phyloP scores from a whole-genome alignment of 1,284 basidiomycete genomes.

The Sporisorium reilianum region DNA sequence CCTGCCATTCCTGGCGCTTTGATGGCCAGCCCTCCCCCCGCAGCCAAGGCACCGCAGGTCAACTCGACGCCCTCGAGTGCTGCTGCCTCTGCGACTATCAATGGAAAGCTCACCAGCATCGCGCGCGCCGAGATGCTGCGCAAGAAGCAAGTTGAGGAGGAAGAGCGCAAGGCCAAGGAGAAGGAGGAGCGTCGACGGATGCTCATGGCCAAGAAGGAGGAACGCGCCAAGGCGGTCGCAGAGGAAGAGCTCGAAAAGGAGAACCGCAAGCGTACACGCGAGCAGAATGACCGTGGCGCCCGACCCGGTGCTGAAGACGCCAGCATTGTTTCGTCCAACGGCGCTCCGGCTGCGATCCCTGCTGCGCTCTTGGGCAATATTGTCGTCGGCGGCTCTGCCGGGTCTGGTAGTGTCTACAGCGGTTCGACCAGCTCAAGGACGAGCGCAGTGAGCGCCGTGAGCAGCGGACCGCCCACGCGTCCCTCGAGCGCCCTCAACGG shows the following conservation, averaged over 20 bases:
- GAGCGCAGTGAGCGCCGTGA: slow-evolving; percentile 41
- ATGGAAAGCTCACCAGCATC: slow-evolving; percentile 49
- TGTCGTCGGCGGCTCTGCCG: slow-evolving; percentile 24
- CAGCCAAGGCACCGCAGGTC: slow-evolving; percentile 27
- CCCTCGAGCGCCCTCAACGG: slow-evolving; percentile 46
- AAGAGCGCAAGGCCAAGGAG: slow-evolving; percentile 52
- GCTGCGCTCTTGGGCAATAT: slow-evolving; percentile 36
- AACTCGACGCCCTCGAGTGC: slow-evolving; percentile 32
- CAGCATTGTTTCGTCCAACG: slow-evolving; percentile 32
- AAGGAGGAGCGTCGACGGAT: slow-evolving; percentile 52
- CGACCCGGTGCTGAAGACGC: slow-evolving; percentile 30
- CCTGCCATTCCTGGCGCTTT: slow-evolving; percentile 38
- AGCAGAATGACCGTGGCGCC: slow-evolving; percentile 34
- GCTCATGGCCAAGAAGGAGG: slow-evolving; percentile 49
- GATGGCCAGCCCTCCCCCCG: slow-evolving; percentile 33
- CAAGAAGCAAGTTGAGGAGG: slow-evolving; percentile 54
- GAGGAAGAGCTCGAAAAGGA: slow-evolving; percentile 47
- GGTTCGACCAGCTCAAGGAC: slow-evolving; percentile 25
- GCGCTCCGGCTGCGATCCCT: slow-evolving; percentile 39
- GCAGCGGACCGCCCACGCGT: slow-evolving; percentile 39
- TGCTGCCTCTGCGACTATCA: slow-evolving; percentile 16
- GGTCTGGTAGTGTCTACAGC: slow-evolving; percentile 21
- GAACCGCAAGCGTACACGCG: slow-evolving; percentile 47
- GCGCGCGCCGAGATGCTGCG: slow-evolving; percentile 53
- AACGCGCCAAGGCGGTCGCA: slow-evolving; percentile 43